Evolutionary conservation across 2,329 filamentous ascomycete genomes (phyloP).

Genomic region (Hymenoscyphus fraxineus): DNA sequence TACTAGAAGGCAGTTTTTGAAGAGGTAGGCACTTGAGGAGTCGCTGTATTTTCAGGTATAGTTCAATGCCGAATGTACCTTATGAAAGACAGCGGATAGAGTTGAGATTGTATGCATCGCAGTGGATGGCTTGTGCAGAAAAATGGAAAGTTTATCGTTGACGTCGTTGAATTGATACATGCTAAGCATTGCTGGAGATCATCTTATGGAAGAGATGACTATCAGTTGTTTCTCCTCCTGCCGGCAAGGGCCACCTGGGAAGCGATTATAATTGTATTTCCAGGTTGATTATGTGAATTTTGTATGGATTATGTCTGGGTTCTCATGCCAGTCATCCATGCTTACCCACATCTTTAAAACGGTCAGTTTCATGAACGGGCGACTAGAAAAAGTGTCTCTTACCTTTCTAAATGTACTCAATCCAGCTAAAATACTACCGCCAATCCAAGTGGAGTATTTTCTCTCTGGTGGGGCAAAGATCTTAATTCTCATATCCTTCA

Average conservation of each 20-base stretch:
- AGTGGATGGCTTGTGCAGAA: not conserved
- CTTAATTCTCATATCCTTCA: conserved; percentile 99
- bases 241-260: not conserved
- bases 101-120: not conserved
- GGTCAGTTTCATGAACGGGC: conserved; percentile 1
- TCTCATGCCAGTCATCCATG: conserved; percentile 99
- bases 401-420: conserved; percentile 98
- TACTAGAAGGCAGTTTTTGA: no score
- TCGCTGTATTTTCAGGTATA: not conserved
- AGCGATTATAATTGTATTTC: not conserved
- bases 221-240: not conserved
- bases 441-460: conserved; percentile 99
- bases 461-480: conserved; percentile 97
- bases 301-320: conserved; percentile 96
- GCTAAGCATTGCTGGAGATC: not conserved
- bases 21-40: not conserved
- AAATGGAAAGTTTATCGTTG: conserved; percentile 5
- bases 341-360: conserved; percentile 91
- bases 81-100: not conserved
- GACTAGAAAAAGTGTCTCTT: conserved; percentile 32
- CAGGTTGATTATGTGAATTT: conserved; percentile 69
- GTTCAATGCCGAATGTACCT: not conserved
- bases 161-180: not conserved
- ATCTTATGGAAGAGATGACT: not conserved
- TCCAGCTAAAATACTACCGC: conserved; percentile 92